Evolutionary conservation across 306 rosid species (phyloP), one percentile per base, ranked within the genome.

Genomic region (Purshia tridentata): DNA sequence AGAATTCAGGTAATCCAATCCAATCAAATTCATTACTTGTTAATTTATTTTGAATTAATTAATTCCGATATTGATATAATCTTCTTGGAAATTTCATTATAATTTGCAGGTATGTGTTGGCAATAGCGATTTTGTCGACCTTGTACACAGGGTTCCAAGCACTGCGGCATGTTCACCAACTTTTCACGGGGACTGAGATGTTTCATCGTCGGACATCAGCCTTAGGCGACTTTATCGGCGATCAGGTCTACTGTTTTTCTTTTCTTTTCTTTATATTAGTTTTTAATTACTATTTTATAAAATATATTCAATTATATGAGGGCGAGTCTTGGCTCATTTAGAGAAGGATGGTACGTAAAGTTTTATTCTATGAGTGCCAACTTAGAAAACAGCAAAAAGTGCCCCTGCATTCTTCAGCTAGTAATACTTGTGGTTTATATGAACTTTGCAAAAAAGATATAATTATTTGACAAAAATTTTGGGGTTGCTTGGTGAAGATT

Each of bases 181-280:
- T 88, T 37, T 75, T 66, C 22, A 83, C 81, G 8, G 79, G 82
- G 35, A 85, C 44, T 60, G 69, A 19, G 40, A 4, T 70, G 53
- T 68, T 86, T 69, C 72, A 62, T 19, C 82, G 64, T 6, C 77
- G 74, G 48, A 69, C 53, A 8, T 78, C 83, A 11, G 78, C 67
- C 3, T 16, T 86, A 69, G 46, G 83, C 39, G 97, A 89, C 84
- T 89, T 91, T 57, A 55, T 78, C 35, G 96, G 89, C 8, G 94
- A 93, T 78, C 98, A 91, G 92, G 97, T 90, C 52, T 39, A 62
- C 70, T 39, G 50, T 39, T 50, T 48, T 69, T 62, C 1, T 23
- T 4, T 14, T 19, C 56, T 55, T 39, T 5, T 50, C 7, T 22
- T 23, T 45, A 39, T 40, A 44, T 44, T 44, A 44, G 47, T 9